Evolutionary conservation across 179 eudicot species (phyloP).

Genomic region (Camellia oleifera): DNA sequence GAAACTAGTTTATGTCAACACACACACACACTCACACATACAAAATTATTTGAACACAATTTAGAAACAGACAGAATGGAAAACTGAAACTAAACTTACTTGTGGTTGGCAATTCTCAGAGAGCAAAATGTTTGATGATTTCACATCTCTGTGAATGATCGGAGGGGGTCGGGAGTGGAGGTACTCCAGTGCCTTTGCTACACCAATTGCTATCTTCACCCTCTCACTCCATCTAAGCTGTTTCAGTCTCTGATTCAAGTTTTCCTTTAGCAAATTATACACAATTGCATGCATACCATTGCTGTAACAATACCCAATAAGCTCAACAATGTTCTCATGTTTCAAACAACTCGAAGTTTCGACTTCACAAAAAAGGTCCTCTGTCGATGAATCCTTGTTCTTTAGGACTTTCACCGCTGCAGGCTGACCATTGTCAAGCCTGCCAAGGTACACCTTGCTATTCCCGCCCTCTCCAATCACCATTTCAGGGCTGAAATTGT

Average conservation of each 20-base stretch:
- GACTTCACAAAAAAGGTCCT: slow-evolving; percentile 26
- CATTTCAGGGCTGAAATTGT: slow-evolving; percentile 21
- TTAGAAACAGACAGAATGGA: too few relatives aligned
- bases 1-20: too few relatives aligned
- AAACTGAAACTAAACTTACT: slow-evolving; percentile 16
- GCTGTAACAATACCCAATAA: slow-evolving; percentile 29
- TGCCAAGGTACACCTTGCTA: slow-evolving; percentile 25
- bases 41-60: too few relatives aligned
- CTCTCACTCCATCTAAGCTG: slow-evolving; percentile 30
- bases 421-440: slow-evolving; percentile 18
- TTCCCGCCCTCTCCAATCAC: slow-evolving; percentile 29
- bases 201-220: slow-evolving; percentile 30
- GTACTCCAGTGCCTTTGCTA: slow-evolving; percentile 31
- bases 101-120: slow-evolving; percentile 28
- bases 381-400: slow-evolving; percentile 7
- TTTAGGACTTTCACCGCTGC: slow-evolving; percentile 33
- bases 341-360: slow-evolving; percentile 28
- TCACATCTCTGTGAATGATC: slow-evolving; percentile 27
- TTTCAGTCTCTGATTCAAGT: slow-evolving; percentile 21
- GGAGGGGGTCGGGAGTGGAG: slow-evolving; percentile 35
- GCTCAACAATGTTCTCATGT: slow-evolving; percentile 26
- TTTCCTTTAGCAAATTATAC: slow-evolving; percentile 23
- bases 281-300: slow-evolving; percentile 27
- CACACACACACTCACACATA: too few relatives aligned
- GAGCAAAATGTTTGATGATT: slow-evolving; percentile 33